Evolutionary conservation across 2,329 filamentous ascomycete genomes (phyloP).

Genomic region (Monosporascus sp.): DNA sequence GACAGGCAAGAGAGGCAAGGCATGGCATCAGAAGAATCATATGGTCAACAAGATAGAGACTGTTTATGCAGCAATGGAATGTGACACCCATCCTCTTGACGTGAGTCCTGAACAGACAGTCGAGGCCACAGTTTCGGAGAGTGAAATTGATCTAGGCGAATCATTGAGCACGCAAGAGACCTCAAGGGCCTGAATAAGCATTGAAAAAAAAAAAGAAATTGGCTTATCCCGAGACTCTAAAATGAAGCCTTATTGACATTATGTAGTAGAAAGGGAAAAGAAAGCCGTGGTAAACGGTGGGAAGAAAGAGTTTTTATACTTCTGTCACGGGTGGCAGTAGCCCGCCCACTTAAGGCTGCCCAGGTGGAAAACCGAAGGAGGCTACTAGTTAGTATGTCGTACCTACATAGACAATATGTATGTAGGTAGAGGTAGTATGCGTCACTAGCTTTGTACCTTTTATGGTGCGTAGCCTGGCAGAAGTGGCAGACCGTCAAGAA

Average conservation of each 20-base stretch:
- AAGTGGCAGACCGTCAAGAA: no score
- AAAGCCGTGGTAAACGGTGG: constrained; percentile 26
- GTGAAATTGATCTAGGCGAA: constrained; percentile 77
- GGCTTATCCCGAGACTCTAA: constrained; percentile 99
- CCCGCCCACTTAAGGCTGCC: no score
- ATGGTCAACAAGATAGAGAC: neutral
- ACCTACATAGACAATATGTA: no score
- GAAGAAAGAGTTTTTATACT: constrained; percentile 20
- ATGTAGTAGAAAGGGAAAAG: constrained; percentile 48
- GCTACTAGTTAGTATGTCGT: no score
- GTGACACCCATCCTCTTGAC: constrained; percentile 34
- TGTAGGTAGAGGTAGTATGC: no score
- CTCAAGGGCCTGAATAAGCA: constrained; percentile 85
- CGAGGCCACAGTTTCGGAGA: constrained; percentile 67
- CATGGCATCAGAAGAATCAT: neutral
- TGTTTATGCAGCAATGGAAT: constrained; percentile 12
- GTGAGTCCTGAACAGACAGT: constrained; percentile 36
- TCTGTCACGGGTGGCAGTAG: no score
- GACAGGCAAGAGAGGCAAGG: no score
- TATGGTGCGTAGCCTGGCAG: no score
- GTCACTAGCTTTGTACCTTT: no score
- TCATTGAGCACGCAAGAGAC: constrained; percentile 96
- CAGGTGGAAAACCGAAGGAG: no score
- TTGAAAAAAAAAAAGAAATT: constrained; percentile 48
- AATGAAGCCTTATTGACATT: constrained; percentile 84